These are phyloP conservation scores for Penicillium ucsense DNA, from an alignment of 495 filamentous ascomycete species.

Conservation along the genomic window DNA sequence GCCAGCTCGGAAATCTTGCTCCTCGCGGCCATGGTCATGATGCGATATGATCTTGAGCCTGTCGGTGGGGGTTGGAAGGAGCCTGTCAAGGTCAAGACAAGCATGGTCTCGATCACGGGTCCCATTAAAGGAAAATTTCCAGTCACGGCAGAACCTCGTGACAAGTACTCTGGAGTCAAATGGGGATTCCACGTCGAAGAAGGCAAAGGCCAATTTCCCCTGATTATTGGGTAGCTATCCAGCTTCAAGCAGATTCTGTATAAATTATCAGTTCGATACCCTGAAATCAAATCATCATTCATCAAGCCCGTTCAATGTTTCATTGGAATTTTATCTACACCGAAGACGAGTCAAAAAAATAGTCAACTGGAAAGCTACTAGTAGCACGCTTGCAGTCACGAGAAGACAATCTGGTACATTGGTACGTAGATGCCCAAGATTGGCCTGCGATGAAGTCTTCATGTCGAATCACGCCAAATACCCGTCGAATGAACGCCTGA, in stretches of 20 bases:
- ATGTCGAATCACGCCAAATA: too few species aligned
- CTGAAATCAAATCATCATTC: neutral
- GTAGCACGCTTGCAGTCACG: too few species aligned
- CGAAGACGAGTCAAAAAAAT: slow-evolving; percentile 7
- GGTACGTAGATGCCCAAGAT: too few species aligned
- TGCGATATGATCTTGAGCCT: slow-evolving; percentile 31
- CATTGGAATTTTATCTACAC: slow-evolving; percentile 14
- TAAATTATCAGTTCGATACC: neutral
- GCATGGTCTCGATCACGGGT: slow-evolving; percentile 11
- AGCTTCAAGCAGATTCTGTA: too few species aligned
- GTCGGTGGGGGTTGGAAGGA: slow-evolving; percentile 9
- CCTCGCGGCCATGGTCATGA: slow-evolving; percentile 25
- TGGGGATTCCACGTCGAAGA: slow-evolving; percentile 16
- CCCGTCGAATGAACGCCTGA: slow-evolving; percentile 11
- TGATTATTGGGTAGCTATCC: slow-evolving; percentile 14
- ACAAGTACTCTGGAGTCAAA: slow-evolving; percentile 13
- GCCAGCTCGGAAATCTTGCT: slow-evolving; percentile 32
- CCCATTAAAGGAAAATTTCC: slow-evolving; percentile 8
- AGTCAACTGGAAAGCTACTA: slow-evolving; percentile 3
- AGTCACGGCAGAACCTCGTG: slow-evolving; percentile 8
- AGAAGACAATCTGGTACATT: too few species aligned
- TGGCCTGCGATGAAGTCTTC: too few species aligned
- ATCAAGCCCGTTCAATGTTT: neutral
- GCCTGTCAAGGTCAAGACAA: slow-evolving; percentile 8
- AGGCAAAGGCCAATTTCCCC: slow-evolving; percentile 16